Percentiles rank a stretch among this genome's conserved stretches.
Conservation (phyloP, 129 eudicot genomes). For the Flaveria trinervia region DNA sequence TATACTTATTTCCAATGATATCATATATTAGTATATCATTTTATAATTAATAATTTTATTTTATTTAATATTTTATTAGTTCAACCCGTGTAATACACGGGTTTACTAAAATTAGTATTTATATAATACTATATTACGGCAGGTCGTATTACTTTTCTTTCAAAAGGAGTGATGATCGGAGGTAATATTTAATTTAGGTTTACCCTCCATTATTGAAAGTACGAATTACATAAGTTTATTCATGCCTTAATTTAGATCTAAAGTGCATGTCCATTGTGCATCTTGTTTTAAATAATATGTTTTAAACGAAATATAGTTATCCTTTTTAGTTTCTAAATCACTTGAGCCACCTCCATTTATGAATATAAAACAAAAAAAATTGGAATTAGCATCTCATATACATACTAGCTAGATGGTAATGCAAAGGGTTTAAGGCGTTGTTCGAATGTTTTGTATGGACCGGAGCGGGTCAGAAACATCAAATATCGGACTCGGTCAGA, state of each 20-base stretch:
- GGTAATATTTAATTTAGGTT: constrained; percentile 14
- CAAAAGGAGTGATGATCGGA: neutral
- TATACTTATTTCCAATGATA: too few relatives aligned
- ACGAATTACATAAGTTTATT: constrained; percentile 24
- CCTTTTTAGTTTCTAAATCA: neutral
- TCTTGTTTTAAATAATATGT: neutral
- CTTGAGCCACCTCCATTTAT: neutral
- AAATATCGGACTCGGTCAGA: too few relatives aligned
- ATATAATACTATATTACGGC: neutral
- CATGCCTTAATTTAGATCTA: constrained; percentile 8
- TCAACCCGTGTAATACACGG: too few relatives aligned
- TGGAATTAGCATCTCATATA: neutral
- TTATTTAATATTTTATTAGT: too few relatives aligned
- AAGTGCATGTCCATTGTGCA: neutral
- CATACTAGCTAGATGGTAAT: neutral
- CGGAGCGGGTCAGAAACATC: too few relatives aligned
- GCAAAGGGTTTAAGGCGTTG: too few relatives aligned
- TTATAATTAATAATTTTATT: too few relatives aligned
- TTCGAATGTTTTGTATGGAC: too few relatives aligned
- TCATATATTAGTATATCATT: too few relatives aligned
- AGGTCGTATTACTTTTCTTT: neutral
- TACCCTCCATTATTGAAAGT: constrained; percentile 23
- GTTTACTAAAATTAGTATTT: too few relatives aligned
- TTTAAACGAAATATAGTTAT: neutral
- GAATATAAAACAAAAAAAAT: neutral